phyloP scores from a whole-genome alignment of 345 rosid species.

The Erucastrum elatum region DNA sequence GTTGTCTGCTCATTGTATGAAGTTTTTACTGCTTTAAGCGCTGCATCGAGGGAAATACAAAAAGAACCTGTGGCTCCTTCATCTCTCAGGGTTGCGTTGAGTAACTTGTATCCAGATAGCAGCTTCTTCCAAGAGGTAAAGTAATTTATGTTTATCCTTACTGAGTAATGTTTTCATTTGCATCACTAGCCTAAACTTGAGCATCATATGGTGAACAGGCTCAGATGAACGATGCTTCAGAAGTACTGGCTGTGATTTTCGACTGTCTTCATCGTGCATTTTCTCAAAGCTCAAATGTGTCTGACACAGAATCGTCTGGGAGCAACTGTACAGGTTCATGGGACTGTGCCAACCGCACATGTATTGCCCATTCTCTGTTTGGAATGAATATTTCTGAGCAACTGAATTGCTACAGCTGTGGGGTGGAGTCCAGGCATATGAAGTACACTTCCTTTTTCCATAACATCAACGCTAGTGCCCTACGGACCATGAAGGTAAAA shows the following conservation, averaged over 20 bases:
- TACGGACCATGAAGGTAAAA: conserved; percentile 77
- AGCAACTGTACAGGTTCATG: conserved; percentile 65
- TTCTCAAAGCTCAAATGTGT: conserved; percentile 52
- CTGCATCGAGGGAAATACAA: conserved; percentile 55
- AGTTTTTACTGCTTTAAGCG: conserved; percentile 65
- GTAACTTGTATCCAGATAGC: conserved; percentile 92
- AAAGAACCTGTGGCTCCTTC: conserved; percentile 88
- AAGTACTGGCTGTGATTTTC: conserved; percentile 87
- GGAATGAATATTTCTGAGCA: conserved; percentile 86
- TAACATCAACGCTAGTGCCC: conserved; percentile 86
- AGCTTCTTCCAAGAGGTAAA: conserved; percentile 91
- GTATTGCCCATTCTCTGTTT: conserved; percentile 84
- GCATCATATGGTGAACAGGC: conserved; percentile 57
- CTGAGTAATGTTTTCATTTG: not conserved
- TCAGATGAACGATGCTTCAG: conserved; percentile 99
- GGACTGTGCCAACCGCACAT: conserved; percentile 73
- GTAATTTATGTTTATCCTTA: conserved; percentile 8
- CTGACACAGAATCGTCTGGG: conserved; percentile 65
- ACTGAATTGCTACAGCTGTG: conserved; percentile 78
- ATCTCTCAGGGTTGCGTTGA: conserved; percentile 79
- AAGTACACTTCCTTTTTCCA: conserved; percentile 93
- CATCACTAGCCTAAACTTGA: conserved; percentile 17
- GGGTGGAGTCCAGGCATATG: conserved; percentile 82
- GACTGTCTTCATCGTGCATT: conserved; percentile 93
- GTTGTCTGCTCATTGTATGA: conserved; percentile 83